Evolutionary conservation across 2,329 filamentous ascomycete species (phyloP), one percentile per base, ranked within the genome.

Genomic region (Magnaporthiopsis incrustans): DNA sequence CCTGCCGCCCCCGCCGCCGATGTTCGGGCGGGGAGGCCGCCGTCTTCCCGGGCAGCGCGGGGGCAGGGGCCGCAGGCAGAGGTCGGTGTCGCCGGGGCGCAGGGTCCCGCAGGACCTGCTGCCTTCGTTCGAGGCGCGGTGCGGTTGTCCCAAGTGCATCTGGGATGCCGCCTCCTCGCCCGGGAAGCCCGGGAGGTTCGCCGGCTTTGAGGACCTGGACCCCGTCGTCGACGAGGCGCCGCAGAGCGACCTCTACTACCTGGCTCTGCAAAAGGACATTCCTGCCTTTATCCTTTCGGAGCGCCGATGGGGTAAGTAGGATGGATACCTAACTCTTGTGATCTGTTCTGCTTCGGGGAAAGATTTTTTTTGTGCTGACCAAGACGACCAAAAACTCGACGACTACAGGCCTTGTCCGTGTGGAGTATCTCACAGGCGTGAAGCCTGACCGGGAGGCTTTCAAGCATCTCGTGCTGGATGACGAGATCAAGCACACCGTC

Each of bases 381-480:
- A 88, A 66, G 78, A 80, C 71, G 27, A 2, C 15, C 5, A 30
- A 62, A 53, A 50, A 22, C n/a, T 50, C 35, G 44, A 10, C 18
- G 22, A n/a, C 22, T n/a, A 15, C 57, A 58, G 57, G 77, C 26
- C 73, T 78, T 65, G 71, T 82, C 18, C 71, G 75, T 62, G 66
- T 81, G 18, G 74, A 75, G 50, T 69, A 73, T 60, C 73, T 82
- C 64, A 69, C 70, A 60, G 75, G 77, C 8, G 71, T 81, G 63
- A 70, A 73, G 62, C 75, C 77, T 1, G 79, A 82, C 69, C 77
- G 72, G 63, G 78, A 81, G 56, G 79, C 80, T 3, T 82, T 82
- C 77, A 78, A 79, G 69, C 78, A 79, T 64, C 77, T 82, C 32
- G 78, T 81, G 7, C 75, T 82, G 14, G 78, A 82, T 65, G 74